Evolutionary conservation across 768 basidiomycete species (phyloP).

Genomic region (Boletus tylopilopsis): DNA sequence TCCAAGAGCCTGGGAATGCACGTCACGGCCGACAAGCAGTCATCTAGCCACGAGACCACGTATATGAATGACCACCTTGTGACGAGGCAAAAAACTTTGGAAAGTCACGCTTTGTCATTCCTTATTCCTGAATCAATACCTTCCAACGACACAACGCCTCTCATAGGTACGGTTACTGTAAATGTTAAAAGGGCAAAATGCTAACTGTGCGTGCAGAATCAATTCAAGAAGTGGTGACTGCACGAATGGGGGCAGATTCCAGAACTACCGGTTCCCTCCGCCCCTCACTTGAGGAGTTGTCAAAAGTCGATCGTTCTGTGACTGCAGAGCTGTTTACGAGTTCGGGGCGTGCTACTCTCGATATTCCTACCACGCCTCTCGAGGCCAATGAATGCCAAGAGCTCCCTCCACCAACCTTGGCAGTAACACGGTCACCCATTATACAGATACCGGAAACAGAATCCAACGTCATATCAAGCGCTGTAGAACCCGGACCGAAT

Average conservation of each 20-base stretch:
- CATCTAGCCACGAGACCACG: constrained; percentile 21
- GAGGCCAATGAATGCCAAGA: constrained; percentile 4
- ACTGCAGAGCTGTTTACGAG: constrained; percentile 4
- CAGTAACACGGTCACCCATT: constrained; percentile 10
- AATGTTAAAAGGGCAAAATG: background rate
- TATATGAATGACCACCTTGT: constrained; percentile 19
- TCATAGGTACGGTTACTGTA: constrained; percentile 15
- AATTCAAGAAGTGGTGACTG: constrained; percentile 4
- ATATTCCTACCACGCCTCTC: constrained; percentile 5
- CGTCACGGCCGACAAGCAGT: constrained; percentile 13
- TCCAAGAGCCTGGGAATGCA: constrained; percentile 19
- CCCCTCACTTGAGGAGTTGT: constrained; percentile 4
- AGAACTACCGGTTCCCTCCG: constrained; percentile 2
- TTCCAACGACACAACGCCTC: constrained; percentile 3
- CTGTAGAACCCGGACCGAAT: constrained; percentile 4
- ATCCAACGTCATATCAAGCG: constrained; percentile 9
- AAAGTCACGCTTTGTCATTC: constrained; percentile 12
- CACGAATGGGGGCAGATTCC: constrained; percentile 12
- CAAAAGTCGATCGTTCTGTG: constrained; percentile 3
- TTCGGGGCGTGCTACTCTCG: constrained; percentile 10
- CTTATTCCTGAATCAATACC: constrained; percentile 6
- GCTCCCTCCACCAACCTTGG: constrained; percentile 9
- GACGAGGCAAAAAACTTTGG: constrained; percentile 9
- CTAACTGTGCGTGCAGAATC: constrained; percentile 18
- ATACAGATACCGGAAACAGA: constrained; percentile 15